Base-by-base conservation (phyloP, 768 basidiomycete species). In the Hygrocybe coccinea region DNA sequence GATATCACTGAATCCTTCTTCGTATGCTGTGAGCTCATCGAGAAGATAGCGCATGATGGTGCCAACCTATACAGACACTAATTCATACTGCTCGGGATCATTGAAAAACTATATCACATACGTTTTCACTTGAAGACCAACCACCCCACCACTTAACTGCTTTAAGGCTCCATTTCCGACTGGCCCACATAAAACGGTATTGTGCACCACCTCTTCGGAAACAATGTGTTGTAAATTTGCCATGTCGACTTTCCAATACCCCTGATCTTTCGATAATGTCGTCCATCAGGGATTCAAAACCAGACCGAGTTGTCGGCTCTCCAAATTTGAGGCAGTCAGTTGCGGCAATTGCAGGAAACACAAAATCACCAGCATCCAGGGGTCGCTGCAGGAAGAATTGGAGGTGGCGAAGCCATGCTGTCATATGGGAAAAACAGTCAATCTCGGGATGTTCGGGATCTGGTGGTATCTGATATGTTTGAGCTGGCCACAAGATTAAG, bases 41-140 rank as follows among this genome's bases (percentile, higher is more conserved):
- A 69, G 60, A 3, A 69, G 57, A 46, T 69, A 69, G 19, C 65
- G 57, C 59, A 68, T 67, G n/a, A 67, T 49, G 6, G 63, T 67
- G 25, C 59, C 58, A 7, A 65, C 56, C 62, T 65, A 29, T 29
- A 29, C 29, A 29, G 29, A 29, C 29, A 29, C 12, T 21, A 47
- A 29, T 22, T 29, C 19, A 47, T 14, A 47, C 22, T 14, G n/a
- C 45, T 17, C 14, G 14, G 22, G 12, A 47, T 47, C 12, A 14
- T 47, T 14, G 21, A 47, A 22, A 29, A 7, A 4, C 34, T 3
- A 36, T 7, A 7, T 21, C 19, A 56, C 59, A 47, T 34, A 61
- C 63, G 36, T 62, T 56, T 43, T 65, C 63, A 47, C 52, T 58
- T 36, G 61, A 59, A 0, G 60, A 64, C 67, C 66, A 66, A 29